Evolutionary conservation across 768 basidiomycete species (phyloP).

Genomic region (Xerocomellus chrysenteron): DNA sequence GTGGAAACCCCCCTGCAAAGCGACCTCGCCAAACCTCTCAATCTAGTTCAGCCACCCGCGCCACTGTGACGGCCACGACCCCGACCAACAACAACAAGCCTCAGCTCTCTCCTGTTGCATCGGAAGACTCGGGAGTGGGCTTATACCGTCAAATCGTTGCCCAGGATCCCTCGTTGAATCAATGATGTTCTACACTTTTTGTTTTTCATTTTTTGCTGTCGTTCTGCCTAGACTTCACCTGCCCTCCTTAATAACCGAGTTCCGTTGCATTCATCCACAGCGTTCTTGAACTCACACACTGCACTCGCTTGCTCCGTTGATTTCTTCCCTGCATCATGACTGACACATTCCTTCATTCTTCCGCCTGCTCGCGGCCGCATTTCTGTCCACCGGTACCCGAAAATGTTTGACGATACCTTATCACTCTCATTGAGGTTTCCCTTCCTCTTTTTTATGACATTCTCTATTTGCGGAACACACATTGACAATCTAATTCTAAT

Average conservation of each 20-base stretch:
- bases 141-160: conserved; percentile 80
- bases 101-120: conserved; percentile 68
- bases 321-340: conserved; percentile 28
- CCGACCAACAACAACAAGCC: conserved; percentile 28
- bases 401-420: conserved; percentile 34
- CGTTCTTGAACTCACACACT: conserved; percentile 25
- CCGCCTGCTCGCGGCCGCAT: conserved; percentile 19
- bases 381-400: conserved; percentile 27
- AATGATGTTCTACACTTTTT: conserved; percentile 19
- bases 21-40: conserved; percentile 73
- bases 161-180: conserved; percentile 67
- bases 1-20: conserved; percentile 44
- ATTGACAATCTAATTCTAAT: conserved; percentile 33
- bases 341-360: conserved; percentile 31
- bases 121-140: conserved; percentile 75
- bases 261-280: conserved; percentile 18
- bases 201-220: conserved; percentile 4
- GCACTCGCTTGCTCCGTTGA: conserved; percentile 29
- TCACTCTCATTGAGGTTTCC: conserved; percentile 31
- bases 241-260: conserved; percentile 21
- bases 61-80: conserved; percentile 32
- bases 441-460: conserved; percentile 31
- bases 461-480: conserved; percentile 38
- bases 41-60: conserved; percentile 57
- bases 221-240: conserved; percentile 18